Conservation (phyloP, 257 asterid species). For the Forsythia suspensa region DNA sequence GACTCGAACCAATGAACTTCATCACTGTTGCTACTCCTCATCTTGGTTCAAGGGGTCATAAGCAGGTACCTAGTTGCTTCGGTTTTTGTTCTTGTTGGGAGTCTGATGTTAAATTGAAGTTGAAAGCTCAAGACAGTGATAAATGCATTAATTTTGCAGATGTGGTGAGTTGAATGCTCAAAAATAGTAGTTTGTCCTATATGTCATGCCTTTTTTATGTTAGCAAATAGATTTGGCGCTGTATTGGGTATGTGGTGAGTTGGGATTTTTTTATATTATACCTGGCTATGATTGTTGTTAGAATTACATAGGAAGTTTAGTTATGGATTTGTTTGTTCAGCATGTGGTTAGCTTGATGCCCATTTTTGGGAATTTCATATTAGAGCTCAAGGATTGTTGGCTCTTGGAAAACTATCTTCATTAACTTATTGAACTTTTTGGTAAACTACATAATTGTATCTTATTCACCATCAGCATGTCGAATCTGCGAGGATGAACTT, state of each 20-base stretch:
- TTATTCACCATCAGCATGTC: not conserved
- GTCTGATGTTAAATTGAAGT: not conserved
- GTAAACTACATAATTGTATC: not conserved
- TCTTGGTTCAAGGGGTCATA: slow-evolving; percentile 97
- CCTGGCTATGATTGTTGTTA: not conserved
- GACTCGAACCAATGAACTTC: slow-evolving; percentile 80
- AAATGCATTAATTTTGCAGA: not conserved
- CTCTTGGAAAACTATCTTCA: not conserved
- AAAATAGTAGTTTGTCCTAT: not conserved
- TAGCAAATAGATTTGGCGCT: not conserved
- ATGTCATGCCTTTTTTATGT: not conserved
- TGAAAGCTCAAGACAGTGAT: not conserved
- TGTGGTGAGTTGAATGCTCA: too few relatives aligned
- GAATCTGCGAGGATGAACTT: not conserved
- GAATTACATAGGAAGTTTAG: not conserved
- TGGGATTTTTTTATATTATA: not conserved
- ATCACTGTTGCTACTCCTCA: slow-evolving; percentile 96
- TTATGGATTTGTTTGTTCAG: not conserved
- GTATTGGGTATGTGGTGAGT: not conserved
- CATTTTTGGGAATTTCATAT: not conserved
- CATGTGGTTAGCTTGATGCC: not conserved
- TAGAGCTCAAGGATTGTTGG: not conserved
- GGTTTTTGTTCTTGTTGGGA: slow-evolving; percentile 1
- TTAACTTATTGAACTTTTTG: not conserved
- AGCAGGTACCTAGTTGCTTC: slow-evolving; percentile 61